phyloP scores from a whole-genome alignment of 1,284 basidiomycete species.

The Retiboletus flavoniger region DNA sequence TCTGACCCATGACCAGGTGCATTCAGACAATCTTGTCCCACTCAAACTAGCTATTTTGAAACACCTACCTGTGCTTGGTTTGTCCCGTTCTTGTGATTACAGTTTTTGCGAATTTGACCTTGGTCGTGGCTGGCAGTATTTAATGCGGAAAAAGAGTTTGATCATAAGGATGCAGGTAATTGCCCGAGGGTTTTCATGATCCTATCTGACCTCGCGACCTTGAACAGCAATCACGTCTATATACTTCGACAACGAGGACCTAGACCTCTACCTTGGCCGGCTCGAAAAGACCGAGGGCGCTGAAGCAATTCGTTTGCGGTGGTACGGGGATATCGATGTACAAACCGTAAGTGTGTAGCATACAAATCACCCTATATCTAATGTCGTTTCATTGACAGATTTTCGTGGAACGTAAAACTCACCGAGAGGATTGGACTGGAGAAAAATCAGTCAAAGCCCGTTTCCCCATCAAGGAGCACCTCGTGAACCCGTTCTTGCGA shows the following conservation, averaged over 20 bases:
- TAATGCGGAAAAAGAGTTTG: conserved; percentile 93
- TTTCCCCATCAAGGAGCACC: conserved; percentile 94
- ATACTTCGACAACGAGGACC: conserved; percentile 93
- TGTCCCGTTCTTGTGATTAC: conserved; percentile 17
- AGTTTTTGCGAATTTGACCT: conserved; percentile 10
- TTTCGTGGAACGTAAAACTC: conserved; percentile 98
- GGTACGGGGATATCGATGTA: conserved; percentile 93
- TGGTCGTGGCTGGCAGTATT: conserved; percentile 62
- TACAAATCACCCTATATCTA: background rate
- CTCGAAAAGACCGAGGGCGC: conserved; percentile 99
- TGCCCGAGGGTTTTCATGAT: conserved; percentile 2
- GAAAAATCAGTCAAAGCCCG: conserved; percentile 99
- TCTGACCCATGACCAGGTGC: conserved; percentile 55
- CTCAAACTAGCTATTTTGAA: conserved; percentile 93
- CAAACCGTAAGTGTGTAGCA: conserved; percentile 58
- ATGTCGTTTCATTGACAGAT: conserved; percentile 51
- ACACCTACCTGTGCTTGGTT: conserved; percentile 90
- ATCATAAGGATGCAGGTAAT: conserved; percentile 81
- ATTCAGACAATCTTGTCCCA: conserved; percentile 94
- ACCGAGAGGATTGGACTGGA: conserved; percentile 99
- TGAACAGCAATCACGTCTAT: conserved; percentile 77
- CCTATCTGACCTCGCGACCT: conserved; percentile 5
- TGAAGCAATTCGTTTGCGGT: conserved; percentile 92
- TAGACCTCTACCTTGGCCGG: conserved; percentile 97
- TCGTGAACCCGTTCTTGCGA: conserved; percentile 88